A percentile compares a stretch with the other conserved stretches of the same genome.
Conservation (phyloP, 495 filamentous ascomycete genomes). For the Xylaria curta region DNA sequence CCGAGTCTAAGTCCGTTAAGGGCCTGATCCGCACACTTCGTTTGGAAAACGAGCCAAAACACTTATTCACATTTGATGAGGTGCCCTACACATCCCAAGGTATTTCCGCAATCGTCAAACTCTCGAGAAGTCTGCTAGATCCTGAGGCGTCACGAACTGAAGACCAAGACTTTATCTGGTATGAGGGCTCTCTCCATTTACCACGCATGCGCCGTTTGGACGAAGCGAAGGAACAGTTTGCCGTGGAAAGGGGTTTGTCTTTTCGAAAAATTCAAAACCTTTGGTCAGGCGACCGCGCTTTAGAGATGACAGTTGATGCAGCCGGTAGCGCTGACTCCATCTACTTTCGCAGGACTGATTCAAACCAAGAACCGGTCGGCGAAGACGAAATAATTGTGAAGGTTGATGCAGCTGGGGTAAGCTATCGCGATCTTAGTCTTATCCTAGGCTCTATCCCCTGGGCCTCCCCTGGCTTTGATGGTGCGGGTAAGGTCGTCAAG, state of each 20-base stretch:
- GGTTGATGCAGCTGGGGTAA: slow-evolving; percentile 58
- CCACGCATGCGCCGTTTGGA: slow-evolving; percentile 15
- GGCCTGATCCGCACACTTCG: slow-evolving; percentile 20
- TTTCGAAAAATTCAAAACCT: slow-evolving; percentile 28
- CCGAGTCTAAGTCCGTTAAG: slow-evolving; percentile 16
- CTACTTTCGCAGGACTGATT: slow-evolving; percentile 52
- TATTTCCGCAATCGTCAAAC: slow-evolving; percentile 12
- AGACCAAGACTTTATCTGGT: slow-evolving; percentile 24
- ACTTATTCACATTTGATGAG: slow-evolving; percentile 14
- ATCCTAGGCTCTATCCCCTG: slow-evolving; percentile 53
- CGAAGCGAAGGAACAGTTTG: slow-evolving; percentile 15
- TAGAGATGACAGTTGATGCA: slow-evolving; percentile 42
- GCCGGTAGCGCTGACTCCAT: slow-evolving; percentile 55
- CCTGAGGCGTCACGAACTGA: slow-evolving; percentile 4
- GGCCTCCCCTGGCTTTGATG: slow-evolving; percentile 50
- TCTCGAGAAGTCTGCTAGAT: slow-evolving; percentile 2
- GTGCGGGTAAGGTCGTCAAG: slow-evolving; percentile 54
- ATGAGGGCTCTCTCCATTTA: background rate
- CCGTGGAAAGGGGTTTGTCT: slow-evolving; percentile 11
- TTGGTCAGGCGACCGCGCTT: slow-evolving; percentile 33
- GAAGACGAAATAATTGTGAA: slow-evolving; percentile 45
- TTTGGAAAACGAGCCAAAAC: slow-evolving; percentile 12
- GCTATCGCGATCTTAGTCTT: slow-evolving; percentile 55
- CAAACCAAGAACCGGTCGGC: slow-evolving; percentile 37
- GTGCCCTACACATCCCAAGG: slow-evolving; percentile 1